phyloP scores from a whole-genome alignment of 78 protist genomes.

The Dictyostelium firmibasis region DNA sequence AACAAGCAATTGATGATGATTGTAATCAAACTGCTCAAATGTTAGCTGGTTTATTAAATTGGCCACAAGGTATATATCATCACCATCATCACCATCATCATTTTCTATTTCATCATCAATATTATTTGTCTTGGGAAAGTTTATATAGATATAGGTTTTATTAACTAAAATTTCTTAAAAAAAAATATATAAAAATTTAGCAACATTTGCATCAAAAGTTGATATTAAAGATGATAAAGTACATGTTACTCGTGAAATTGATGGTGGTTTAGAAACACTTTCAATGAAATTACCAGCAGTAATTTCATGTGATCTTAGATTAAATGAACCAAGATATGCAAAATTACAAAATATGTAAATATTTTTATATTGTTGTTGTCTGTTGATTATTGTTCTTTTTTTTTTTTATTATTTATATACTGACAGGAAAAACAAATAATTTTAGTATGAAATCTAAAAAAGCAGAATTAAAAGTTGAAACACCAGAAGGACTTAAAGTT shows the following conservation, averaged over 20 bases:
- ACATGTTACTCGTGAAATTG: slow-evolving; percentile 94
- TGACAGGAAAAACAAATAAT: background rate
- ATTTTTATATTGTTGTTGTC: background rate
- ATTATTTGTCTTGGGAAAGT: too few relatives aligned
- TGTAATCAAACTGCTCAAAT: slow-evolving; percentile 96
- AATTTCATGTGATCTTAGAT: slow-evolving; percentile 94
- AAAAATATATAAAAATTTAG: background rate
- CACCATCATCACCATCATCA: too few relatives aligned
- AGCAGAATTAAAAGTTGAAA: slow-evolving; percentile 87
- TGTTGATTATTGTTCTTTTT: too few relatives aligned
- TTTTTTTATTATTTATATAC: background rate
- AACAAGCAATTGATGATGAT: slow-evolving; percentile 99
- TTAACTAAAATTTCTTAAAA: too few relatives aligned
- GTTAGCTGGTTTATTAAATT: slow-evolving; percentile 92
- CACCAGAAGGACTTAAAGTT: slow-evolving; percentile 89
- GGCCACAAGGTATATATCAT: slow-evolving; percentile 97
- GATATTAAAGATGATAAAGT: slow-evolving; percentile 42
- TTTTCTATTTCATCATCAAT: too few relatives aligned
- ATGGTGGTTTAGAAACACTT: slow-evolving; percentile 96
- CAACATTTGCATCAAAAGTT: slow-evolving; percentile 93
- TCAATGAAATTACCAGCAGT: slow-evolving; percentile 94
- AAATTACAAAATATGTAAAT: slow-evolving; percentile 96
- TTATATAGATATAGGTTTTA: too few relatives aligned
- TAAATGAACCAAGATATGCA: slow-evolving; percentile 98
- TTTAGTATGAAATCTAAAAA: slow-evolving; percentile 91